Base-by-base conservation (phyloP, 2,329 filamentous ascomycete genomes). In the Calonectria henricotiae region DNA sequence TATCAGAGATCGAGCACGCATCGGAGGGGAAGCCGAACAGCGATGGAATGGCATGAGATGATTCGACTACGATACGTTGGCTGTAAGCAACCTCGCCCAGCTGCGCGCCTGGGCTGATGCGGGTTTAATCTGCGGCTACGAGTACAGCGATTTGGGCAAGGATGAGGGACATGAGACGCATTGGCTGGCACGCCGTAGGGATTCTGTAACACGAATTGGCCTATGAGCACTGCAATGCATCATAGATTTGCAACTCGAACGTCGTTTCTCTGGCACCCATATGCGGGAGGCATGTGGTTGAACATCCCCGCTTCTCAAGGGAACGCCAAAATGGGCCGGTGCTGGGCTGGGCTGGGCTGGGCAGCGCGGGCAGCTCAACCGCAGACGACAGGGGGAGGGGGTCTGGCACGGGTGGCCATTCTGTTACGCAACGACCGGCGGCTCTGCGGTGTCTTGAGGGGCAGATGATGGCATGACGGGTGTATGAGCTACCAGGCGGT, bases 21-120 rank as follows among this genome's bases (percentile, higher is more conserved):
- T 66, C 70, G 67, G 70, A 68, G 62, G 72, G 67, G 72, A 77
- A 72, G 70, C 76, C 76, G 76, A 77, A 77, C 73, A 78, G 75
- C 75, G 75, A 75, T 44, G 58, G 47, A 17, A 55, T 63, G 35
- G 46, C 32, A 49, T 44, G 46, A 27, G 62, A 51, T 20, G 62
- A 44, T 43, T 55, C 17, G 51, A 46, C 27, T 47, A 35, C 30
- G n/a, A 37, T 27, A 39, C 35, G 25, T 15, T 64, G 46, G 32
- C 23, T 32, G 49, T 60, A 20, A 32, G 27, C 35, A 39, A 51
- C n/a, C 37, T 30, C 8, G 20, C 17, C 5, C 41, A 49, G 7
- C 46, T 20, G 41, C 60, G 46, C 37, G 35, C 32, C 62, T 65
- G 39, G 62, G 62, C 62, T 65, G 62, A 65, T 65, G 62, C 47